Evolutionary conservation across 2,329 filamentous ascomycete genomes (phyloP).

Genomic region (Pyrenochaeta sp.): DNA sequence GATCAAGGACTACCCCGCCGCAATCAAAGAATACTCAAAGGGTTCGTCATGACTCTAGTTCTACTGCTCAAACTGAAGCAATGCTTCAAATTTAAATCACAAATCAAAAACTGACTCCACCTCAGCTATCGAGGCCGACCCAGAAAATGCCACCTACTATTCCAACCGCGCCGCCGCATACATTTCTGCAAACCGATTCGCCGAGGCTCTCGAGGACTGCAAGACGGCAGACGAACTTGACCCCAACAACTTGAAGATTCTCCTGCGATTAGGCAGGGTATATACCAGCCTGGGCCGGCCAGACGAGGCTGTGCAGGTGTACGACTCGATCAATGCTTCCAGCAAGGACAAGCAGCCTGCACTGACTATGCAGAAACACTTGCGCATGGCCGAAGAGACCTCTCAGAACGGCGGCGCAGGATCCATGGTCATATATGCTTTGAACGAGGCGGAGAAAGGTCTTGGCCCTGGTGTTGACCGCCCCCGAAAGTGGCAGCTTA

Average conservation of each 20-base stretch:
- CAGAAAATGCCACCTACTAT: conserved; percentile 85
- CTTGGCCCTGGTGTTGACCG: conserved; percentile 77
- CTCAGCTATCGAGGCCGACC: conserved; percentile 89
- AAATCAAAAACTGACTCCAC: conserved; percentile 13
- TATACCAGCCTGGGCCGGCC: conserved; percentile 87
- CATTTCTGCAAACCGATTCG: conserved; percentile 84
- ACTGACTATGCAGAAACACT: conserved; percentile 82
- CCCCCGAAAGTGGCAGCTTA: conserved; percentile 91
- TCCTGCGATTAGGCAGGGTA: conserved; percentile 86
- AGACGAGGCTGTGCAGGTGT: conserved; percentile 83
- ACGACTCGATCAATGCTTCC: conserved; percentile 80
- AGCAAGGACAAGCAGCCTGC: conserved; percentile 87
- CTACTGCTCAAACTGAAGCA: conserved; percentile 6
- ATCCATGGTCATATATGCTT: conserved; percentile 89
- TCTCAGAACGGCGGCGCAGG: conserved; percentile 77
- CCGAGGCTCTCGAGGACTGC: conserved; percentile 85
- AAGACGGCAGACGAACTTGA: conserved; percentile 82
- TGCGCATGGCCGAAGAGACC: conserved; percentile 80
- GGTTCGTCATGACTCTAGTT: conserved; percentile 63
- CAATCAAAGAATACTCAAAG: conserved; percentile 93
- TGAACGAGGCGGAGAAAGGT: conserved; percentile 86
- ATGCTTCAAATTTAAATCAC: conserved; percentile 23
- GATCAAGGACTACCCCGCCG: conserved; percentile 84
- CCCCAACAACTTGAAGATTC: conserved; percentile 83
- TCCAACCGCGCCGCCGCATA: conserved; percentile 95